Evolutionary conservation across 2,329 filamentous ascomycete genomes (phyloP), one percentile per base, ranked within the genome.

Genomic region (Fusarium sp.): DNA sequence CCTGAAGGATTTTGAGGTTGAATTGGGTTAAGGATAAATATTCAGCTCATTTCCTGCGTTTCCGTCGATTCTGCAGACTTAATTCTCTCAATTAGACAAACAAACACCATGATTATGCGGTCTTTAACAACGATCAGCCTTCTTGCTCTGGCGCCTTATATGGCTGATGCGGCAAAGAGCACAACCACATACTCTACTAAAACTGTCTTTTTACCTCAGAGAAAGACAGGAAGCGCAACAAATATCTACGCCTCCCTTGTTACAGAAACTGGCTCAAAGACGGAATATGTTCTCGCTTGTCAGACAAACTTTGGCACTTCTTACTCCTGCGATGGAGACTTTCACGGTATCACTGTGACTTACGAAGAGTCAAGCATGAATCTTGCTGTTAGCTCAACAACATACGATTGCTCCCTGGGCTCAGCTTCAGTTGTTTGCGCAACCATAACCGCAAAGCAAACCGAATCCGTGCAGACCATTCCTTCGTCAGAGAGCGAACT

Each of bases 241-340:
- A 62, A 71, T 31, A 76, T 77, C 15, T 77, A 76, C 42, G 76
- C 76, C 4, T 75, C 75, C 13, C 39, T 77, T 31, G 75, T 77
- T 29, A 76, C 71, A 7, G 63, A 66, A 39, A 57, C 62, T 6
- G 65, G 49, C 2, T 71, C 72, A 35, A 69, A 54, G 22, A 77
- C 75, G 1, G 58, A 77, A 41, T 77, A 77, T 38, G 64, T 77
- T 7, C 63, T 77, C 4, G 76, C 74, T 6, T 77, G 76, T 6
- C 65, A 75, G 15, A 73, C 74, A 27, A 56, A 66, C 29, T 72
- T 77, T 5, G 38, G 35, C 18, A 52, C 56, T 4, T 56, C 75
- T 5, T 72, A 77, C 6, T 68, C 59, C 0, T 77, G 76, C 62
- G 64, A 66, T 12, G 74, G 74, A 7, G 70, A 75, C 15, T 77